Base-by-base conservation (phyloP, 495 filamentous ascomycete species). In the Penicillium odoratum region DNA sequence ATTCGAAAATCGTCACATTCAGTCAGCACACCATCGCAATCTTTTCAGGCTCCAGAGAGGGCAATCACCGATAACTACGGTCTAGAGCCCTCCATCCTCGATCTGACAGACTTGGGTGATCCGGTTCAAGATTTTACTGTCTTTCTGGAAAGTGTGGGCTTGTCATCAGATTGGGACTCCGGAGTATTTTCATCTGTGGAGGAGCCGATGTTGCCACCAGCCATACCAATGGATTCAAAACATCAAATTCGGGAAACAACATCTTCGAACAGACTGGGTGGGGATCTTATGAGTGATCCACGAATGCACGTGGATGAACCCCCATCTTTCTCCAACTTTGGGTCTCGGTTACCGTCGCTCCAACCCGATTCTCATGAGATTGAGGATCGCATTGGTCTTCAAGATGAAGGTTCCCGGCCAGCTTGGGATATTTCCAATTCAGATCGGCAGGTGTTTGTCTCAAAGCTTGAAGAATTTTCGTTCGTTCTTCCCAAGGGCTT, bases 261-360 rank as follows among this genome's bases (percentile, higher is more conserved):
- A 3, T 54, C 59, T 13, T 34, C 58, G 5, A 46, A 61, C n/a
- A 70, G 73, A 53, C 64, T 77, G 6, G 73, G 72, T 10, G 63
- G 66, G 1, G 74, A 80, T 51, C 38, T 74, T 0, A 67, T 77
- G 63, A 70, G 64, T 53, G 77, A 80, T 45, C 57, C 68, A 15
- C 70, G 77, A 58, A 59, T 55, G 9, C 58, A 65, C 3, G 66
- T 70, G 5, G 76, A 79, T 51, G 77, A 79, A 7, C 65, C 66
- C 25, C 77, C 77, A 9, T 79, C 85, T 2, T 78, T 84, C 18
- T 88, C 85, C 9, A 82, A 85, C 47, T 87, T 89, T 57, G 85
- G 86, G 0, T 90, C 87, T 3, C 78, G 88, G 42, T 79, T 89
- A 44, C 85, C 86, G 1, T 90, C 87, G 6, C 68, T 89, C 40